Evolutionary conservation across 768 basidiomycete species (phyloP).

Genomic region (Kondoa subrosea): DNA sequence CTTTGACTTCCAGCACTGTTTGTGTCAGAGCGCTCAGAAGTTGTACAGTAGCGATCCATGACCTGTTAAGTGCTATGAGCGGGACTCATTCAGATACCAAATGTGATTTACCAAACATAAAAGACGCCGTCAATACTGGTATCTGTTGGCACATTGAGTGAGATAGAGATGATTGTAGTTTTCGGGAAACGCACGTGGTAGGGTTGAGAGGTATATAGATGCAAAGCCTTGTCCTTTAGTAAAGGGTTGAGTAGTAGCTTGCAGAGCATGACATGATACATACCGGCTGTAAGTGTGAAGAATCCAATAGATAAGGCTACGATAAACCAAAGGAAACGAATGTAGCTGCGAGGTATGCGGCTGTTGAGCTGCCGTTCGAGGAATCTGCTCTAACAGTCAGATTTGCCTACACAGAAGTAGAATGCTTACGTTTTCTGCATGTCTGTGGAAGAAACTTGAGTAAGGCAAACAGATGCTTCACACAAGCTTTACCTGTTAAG

Average conservation of each 20-base stretch:
- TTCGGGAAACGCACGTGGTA: too few species aligned
- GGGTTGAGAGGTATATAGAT: constrained; percentile 33
- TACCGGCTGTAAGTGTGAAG: constrained; percentile 31
- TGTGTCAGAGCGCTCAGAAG: constrained; percentile 29
- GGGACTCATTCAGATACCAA: too few species aligned
- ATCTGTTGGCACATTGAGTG: too few species aligned
- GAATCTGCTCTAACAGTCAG: constrained; percentile 20
- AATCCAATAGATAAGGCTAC: constrained; percentile 32
- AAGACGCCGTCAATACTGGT: constrained; percentile 34
- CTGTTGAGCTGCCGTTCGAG: constrained; percentile 31
- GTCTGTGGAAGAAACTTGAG: constrained; percentile 12
- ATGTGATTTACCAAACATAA: too few species aligned
- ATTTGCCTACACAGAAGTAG: not conserved
- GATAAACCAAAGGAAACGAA: constrained; percentile 38
- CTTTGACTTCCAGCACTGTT: constrained; percentile 34
- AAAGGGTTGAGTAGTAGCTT: too few species aligned
- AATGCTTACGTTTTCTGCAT: constrained; percentile 28
- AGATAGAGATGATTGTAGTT: too few species aligned
- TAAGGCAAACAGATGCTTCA: not conserved
- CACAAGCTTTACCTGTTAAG: constrained; percentile 24
- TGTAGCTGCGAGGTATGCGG: constrained; percentile 34
- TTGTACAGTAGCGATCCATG: constrained; percentile 33
- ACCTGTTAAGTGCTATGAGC: too few species aligned
- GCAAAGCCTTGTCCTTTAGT: constrained; percentile 38
- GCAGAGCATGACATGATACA: not conserved